Evolutionary conservation across 331 rosid genomes (phyloP).

Genomic region (Rosa hybrid): DNA sequence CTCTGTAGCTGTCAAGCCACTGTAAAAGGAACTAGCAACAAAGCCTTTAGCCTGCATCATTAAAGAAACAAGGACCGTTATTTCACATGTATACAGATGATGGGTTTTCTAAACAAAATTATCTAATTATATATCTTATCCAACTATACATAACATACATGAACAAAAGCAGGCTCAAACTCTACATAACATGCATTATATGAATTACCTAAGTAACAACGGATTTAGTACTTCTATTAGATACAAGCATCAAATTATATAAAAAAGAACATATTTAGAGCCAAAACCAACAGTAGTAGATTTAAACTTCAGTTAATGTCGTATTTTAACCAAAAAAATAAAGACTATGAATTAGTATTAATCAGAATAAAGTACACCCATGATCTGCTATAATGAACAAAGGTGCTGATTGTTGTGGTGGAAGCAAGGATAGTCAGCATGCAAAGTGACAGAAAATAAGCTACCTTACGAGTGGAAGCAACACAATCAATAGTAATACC

Average conservation of each 20-base stretch:
- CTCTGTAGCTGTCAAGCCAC: slow-evolving; percentile 93
- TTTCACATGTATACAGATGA: background rate
- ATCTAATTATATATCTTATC: background rate
- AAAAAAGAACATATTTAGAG: background rate
- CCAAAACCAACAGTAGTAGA: background rate
- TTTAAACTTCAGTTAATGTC: background rate
- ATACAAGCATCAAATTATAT: background rate
- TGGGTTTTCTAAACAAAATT: background rate
- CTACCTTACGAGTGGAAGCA: too few species aligned
- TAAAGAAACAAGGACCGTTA: slow-evolving; percentile 28
- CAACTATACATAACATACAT: background rate
- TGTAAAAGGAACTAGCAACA: slow-evolving; percentile 89
- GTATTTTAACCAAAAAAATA: too few species aligned
- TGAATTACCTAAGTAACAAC: background rate
- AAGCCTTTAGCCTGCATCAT: slow-evolving; percentile 91
- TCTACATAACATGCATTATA: background rate
- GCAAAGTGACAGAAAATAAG: too few species aligned
- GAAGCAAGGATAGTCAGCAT: too few species aligned
- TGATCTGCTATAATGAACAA: too few species aligned
- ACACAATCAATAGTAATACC: too few species aligned
- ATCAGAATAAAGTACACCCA: too few species aligned
- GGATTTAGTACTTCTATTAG: background rate
- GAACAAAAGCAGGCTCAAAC: background rate
- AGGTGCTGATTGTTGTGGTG: too few species aligned
- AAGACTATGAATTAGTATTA: too few species aligned